Percentiles rank a stretch among this genome's conserved stretches.
Conservation (phyloP, 495 filamentous ascomycete species). For the Sordaria brevicollis region DNA sequence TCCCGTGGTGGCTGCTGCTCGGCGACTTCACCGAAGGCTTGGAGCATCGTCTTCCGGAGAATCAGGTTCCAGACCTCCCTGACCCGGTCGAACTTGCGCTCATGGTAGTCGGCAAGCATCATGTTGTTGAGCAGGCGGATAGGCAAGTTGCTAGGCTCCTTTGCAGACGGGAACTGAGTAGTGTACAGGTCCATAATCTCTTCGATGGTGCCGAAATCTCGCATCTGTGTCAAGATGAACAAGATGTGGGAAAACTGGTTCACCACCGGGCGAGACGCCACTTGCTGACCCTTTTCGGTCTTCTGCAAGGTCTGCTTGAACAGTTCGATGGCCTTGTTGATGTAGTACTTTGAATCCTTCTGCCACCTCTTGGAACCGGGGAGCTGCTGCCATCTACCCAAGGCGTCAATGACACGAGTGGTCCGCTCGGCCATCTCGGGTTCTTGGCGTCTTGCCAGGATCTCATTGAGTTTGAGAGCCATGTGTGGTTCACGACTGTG, state of each 20-base stretch:
- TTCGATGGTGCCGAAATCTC: conserved; percentile 42
- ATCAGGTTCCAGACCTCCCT: conserved; percentile 56
- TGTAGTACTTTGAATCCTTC: conserved; percentile 8
- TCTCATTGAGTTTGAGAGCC: conserved; percentile 19
- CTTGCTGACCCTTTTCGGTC: conserved; percentile 2
- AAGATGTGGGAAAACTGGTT: conserved; percentile 45
- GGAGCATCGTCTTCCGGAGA: conserved; percentile 38
- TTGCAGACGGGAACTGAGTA: conserved; percentile 15
- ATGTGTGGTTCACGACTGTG: conserved; percentile 23
- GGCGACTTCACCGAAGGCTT: conserved; percentile 15
- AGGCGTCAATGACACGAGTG: conserved; percentile 23
- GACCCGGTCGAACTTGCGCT: conserved; percentile 46
- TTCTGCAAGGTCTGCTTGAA: conserved; percentile 10
- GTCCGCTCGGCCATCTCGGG: conserved; percentile 20
- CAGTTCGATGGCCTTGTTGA: conserved; percentile 19
- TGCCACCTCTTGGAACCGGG: conserved; percentile 8
- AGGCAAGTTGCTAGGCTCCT: conserved; percentile 27
- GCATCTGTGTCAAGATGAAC: conserved; percentile 47
- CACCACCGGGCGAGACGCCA: conserved; percentile 34
- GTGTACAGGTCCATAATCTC: conserved; percentile 48
- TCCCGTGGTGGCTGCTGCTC: conserved; percentile 7
- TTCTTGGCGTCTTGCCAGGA: conserved; percentile 24
- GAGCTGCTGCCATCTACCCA: conserved; percentile 23
- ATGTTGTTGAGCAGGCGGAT: conserved; percentile 50
- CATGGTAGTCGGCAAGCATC: conserved; percentile 51